Evolutionary conservation across 805 yeast species (phyloP).

Genomic region (Debaryomyces castellii): DNA sequence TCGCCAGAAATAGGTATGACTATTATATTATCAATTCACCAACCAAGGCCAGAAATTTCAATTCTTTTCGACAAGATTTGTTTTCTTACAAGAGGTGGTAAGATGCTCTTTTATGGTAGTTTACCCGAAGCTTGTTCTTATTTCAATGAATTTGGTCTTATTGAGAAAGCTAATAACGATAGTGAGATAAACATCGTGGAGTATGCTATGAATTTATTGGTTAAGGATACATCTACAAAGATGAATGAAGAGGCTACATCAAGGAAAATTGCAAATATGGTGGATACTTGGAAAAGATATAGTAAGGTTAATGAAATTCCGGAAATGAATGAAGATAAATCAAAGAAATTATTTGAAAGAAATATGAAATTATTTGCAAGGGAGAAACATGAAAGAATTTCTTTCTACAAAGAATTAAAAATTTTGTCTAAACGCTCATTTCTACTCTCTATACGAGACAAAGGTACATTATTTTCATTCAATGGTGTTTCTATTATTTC

Average conservation of each 20-base stretch:
- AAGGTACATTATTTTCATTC: slow-evolving; percentile 30
- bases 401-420: slow-evolving; percentile 26
- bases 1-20: slow-evolving; percentile 61
- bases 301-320: neutral
- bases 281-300: slow-evolving; percentile 22
- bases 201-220: slow-evolving; percentile 35
- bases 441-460: slow-evolving; percentile 33
- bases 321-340: slow-evolving; percentile 11
- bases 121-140: slow-evolving; percentile 44
- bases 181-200: slow-evolving; percentile 28
- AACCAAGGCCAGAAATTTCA: slow-evolving; percentile 78
- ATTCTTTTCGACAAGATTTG: slow-evolving; percentile 66
- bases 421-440: slow-evolving; percentile 37
- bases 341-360: slow-evolving; percentile 11
- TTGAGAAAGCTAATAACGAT: slow-evolving; percentile 3
- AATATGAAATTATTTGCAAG: slow-evolving; percentile 17
- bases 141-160: slow-evolving; percentile 36
- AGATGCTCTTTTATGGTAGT: slow-evolving; percentile 46
- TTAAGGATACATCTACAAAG: slow-evolving; percentile 31
- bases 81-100: slow-evolving; percentile 61
- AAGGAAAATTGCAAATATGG: slow-evolving; percentile 24
- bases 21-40: slow-evolving; percentile 75
- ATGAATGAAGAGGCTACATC: slow-evolving; percentile 21
- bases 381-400: slow-evolving; percentile 17
- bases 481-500: slow-evolving; percentile 44